A percentile compares a stretch with the other conserved stretches of the same genome.
phyloP scores from a whole-genome alignment of 352 stramenopile genomes.

The Globisporangium recalcitrans region DNA sequence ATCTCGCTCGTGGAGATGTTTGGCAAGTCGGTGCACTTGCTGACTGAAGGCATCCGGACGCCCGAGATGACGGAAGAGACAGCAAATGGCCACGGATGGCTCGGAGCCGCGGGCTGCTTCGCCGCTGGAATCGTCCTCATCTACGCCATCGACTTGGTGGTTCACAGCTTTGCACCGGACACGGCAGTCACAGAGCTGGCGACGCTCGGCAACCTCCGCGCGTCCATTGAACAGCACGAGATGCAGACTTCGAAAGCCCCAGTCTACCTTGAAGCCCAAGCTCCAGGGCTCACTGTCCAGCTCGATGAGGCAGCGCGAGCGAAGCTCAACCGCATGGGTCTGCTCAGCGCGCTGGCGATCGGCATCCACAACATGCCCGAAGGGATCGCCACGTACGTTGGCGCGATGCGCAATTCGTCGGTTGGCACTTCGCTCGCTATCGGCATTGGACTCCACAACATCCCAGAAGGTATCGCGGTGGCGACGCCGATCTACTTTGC shows the following conservation, averaged over 20 bases:
- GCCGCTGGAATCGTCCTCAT: conserved; percentile 73
- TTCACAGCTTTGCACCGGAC: conserved; percentile 30
- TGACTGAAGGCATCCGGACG: conserved; percentile 33
- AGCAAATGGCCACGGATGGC: conserved; percentile 44
- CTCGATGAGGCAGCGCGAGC: conserved; percentile 39
- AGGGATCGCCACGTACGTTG: conserved; percentile 93
- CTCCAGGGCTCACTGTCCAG: conserved; percentile 26
- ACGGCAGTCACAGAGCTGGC: conserved; percentile 27
- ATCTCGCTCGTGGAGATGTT: conserved; percentile 73
- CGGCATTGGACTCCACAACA: conserved; percentile 96
- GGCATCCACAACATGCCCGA: conserved; percentile 95
- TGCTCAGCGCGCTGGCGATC: conserved; percentile 92
- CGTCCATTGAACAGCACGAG: conserved; percentile 27
- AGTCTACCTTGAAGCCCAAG: conserved; percentile 27
- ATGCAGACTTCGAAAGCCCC: conserved; percentile 13
- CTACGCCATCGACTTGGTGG: conserved; percentile 44
- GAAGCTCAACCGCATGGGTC: conserved; percentile 77
- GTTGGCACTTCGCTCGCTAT: conserved; percentile 91
- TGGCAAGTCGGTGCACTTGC: conserved; percentile 32
- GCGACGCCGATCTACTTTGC: conserved; percentile 96
- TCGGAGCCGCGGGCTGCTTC: conserved; percentile 81
- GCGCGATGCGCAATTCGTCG: conserved; percentile 80
- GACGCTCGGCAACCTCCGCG: conserved; percentile 21
- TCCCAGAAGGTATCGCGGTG: conserved; percentile 94
- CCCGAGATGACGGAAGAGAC: conserved; percentile 21